Conservation (phyloP, 495 filamentous ascomycete species). For the Aspergillus heteromorphus region DNA sequence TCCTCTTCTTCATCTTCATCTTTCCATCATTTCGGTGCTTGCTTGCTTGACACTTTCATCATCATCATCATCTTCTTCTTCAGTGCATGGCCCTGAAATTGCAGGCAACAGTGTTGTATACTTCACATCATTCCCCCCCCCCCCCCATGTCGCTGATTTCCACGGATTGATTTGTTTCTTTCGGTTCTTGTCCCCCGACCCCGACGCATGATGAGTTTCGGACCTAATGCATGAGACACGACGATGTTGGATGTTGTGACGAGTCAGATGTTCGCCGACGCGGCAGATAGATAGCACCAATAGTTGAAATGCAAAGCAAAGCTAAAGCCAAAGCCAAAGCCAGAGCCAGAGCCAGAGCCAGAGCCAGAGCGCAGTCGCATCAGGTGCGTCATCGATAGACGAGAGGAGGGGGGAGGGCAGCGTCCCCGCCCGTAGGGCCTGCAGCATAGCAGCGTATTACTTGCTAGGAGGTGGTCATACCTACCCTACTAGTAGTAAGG, state of each 20-base stretch:
- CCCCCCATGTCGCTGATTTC: constrained; percentile 3
- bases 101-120: constrained; percentile 16
- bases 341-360: too few relatives aligned
- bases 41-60: constrained; percentile 10
- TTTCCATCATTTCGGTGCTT: constrained; percentile 6
- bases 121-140: too few relatives aligned
- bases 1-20: too few relatives aligned
- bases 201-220: constrained; percentile 19
- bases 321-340: too few relatives aligned
- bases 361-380: constrained; percentile 1
- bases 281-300: neutral
- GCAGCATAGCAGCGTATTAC: too few relatives aligned
- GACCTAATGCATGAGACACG: constrained; percentile 25
- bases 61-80: constrained; percentile 11
- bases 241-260: constrained; percentile 14
- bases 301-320: constrained; percentile 13
- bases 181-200: constrained; percentile 3
- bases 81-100: constrained; percentile 12
- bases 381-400: neutral
- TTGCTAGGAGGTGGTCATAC: too few relatives aligned
- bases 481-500: too few relatives aligned
- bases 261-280: constrained; percentile 9
- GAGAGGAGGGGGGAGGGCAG: neutral
- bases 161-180: constrained; percentile 4
- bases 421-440: neutral